Conservation (phyloP, 2,329 filamentous ascomycete genomes). For the Cytospora paraplurivora region DNA sequence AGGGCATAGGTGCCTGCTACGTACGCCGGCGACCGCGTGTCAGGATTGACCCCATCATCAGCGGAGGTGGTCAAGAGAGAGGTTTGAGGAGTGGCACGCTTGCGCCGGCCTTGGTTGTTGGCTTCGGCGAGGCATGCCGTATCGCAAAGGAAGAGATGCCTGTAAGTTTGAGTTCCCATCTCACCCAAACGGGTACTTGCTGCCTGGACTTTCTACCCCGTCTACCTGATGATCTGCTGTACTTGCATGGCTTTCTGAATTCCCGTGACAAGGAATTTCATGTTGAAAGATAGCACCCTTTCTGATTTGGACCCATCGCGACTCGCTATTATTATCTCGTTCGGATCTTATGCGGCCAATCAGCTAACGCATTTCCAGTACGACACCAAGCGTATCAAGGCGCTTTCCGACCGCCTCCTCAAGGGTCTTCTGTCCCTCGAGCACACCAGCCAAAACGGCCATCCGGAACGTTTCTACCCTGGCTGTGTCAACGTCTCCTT, state of each 20-base stretch:
- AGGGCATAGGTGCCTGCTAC: conserved; percentile 95
- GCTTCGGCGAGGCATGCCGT: conserved; percentile 93
- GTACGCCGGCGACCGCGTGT: conserved; percentile 91
- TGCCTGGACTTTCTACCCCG: conserved; percentile 26
- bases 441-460: conserved; percentile 90
- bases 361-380: conserved; percentile 62
- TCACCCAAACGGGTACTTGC: background rate
- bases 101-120: conserved; percentile 83
- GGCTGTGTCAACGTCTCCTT: conserved; percentile 99
- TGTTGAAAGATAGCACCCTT: conserved; percentile 69
- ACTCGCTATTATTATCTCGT: conserved; percentile 3
- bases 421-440: conserved; percentile 85
- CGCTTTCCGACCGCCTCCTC: conserved; percentile 79
- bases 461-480: conserved; percentile 81
- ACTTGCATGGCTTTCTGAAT: conserved; percentile 93
- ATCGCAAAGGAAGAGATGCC: conserved; percentile 87
- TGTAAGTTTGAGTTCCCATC: conserved; percentile 60
- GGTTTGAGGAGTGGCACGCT: conserved; percentile 92
- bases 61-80: conserved; percentile 92
- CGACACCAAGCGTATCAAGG: conserved; percentile 81
- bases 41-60: conserved; percentile 93
- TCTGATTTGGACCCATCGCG: conserved; percentile 52
- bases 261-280: conserved; percentile 59
- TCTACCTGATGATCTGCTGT: conserved; percentile 74
- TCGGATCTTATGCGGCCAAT: conserved; percentile 1